Base-by-base conservation (phyloP, 2,329 filamentous ascomycete species). In the Colletotrichum sp. region DNA sequence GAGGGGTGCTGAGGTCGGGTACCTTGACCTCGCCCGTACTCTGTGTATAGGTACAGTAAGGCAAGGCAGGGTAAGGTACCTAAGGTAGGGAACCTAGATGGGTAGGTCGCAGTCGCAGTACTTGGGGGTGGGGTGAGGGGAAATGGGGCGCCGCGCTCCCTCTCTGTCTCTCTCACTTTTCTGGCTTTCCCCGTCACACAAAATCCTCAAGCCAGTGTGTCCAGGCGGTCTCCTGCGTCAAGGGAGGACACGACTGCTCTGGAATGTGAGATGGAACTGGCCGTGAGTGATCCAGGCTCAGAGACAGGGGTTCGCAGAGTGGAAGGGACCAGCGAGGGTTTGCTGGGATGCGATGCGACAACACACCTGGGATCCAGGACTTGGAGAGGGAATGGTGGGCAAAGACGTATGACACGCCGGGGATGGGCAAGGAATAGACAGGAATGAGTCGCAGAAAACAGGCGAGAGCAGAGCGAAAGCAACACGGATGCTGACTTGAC, bases 311-410 rank as follows among this genome's bases (percentile, higher is more conserved):
- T 52, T 38, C 15, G 64, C 43, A n/a, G 28, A 67, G 55, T 26
- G 26, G 18, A 67, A 38, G 38, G 30, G 52, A 16, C 52, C 32
- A n/a, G 52, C n/a, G 36, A 67, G 69, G 62, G 61, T 56, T 72
- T 71, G 69, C 69, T 32, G 28, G 72, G 69, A 72, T 62, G 56
- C 12, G 48, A 38, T 66, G 60, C 67, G 68, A 74, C 71, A 74
- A 60, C 43, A 65, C 66, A 60, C 26, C 62, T 73, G 36, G 28
- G 55, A 38, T 61, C 38, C 55, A 62, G 67, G 66, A 73, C 71
- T 55, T 56, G 28, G 32, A 4, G 62, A 16, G 28, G 21, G 24
- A n/a, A 38, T 21, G 24, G 65, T 68, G 64, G 34, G 56, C 43
- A 58, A 30, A 55, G 56, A 71, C 58, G 48, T 69, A 30, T 60